These are phyloP conservation scores for Cercospora sp. DNA, from an alignment of 2,329 filamentous ascomycete genomes.

Conservation along the genomic window DNA sequence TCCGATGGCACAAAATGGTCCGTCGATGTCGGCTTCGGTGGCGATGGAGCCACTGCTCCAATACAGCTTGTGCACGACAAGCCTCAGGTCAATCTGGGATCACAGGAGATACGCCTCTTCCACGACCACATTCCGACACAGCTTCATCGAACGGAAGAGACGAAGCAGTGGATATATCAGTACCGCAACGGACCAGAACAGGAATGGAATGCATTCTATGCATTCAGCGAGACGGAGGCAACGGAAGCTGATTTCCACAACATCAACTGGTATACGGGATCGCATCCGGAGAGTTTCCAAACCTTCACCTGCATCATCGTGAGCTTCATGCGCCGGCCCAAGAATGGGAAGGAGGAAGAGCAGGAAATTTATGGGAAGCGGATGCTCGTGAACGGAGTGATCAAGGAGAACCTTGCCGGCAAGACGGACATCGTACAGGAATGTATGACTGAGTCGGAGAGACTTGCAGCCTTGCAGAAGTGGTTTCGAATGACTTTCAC, in stretches of 20 bases:
- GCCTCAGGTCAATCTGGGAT: constrained; percentile 35
- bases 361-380: constrained; percentile 41
- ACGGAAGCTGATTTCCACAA: constrained; percentile 59
- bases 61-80: constrained; percentile 56
- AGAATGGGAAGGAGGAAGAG: constrained; percentile 18
- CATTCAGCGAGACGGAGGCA: constrained; percentile 66
- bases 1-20: constrained; percentile 52
- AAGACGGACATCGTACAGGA: constrained; percentile 45
- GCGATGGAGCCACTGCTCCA: constrained; percentile 59
- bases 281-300: constrained; percentile 52
- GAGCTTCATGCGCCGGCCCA: constrained; percentile 45
- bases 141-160: constrained; percentile 27
- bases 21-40: constrained; percentile 66
- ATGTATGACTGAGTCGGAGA: constrained; percentile 46
- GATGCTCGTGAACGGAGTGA: constrained; percentile 45
- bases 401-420: constrained; percentile 49
- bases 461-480: constrained; percentile 45
- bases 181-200: constrained; percentile 40
- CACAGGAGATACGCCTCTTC: constrained; percentile 28
- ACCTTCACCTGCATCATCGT: constrained; percentile 54
- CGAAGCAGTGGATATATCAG: constrained; percentile 49
- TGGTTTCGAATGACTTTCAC: constrained; percentile 48
- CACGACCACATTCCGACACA: constrained; percentile 31
- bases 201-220: constrained; percentile 62
- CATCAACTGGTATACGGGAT: constrained; percentile 59